Percentiles rank a stretch among this genome's conserved stretches.
Evolutionary conservation across 768 basidiomycete species (phyloP).

Genomic region (Trametes cingulata): DNA sequence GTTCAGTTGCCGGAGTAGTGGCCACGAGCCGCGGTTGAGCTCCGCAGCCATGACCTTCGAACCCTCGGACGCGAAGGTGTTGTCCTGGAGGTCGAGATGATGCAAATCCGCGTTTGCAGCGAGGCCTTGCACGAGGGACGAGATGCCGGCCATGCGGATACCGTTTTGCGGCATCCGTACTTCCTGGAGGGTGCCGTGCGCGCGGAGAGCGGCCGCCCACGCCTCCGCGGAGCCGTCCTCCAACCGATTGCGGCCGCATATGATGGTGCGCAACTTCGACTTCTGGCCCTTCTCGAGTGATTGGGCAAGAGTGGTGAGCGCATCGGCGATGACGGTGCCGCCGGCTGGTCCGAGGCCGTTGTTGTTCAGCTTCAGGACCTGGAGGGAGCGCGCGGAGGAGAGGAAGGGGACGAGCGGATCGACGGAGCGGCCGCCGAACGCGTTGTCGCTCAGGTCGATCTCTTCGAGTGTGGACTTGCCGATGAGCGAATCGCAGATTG

Average conservation of each 20-base stretch:
- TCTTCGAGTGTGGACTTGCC: constrained; percentile 79
- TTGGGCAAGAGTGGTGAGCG: constrained; percentile 74
- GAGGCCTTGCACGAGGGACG: constrained; percentile 74
- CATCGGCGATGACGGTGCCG: constrained; percentile 82
- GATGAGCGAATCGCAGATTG: constrained; percentile 85
- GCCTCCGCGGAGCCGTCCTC: constrained; percentile 83
- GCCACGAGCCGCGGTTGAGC: constrained; percentile 59
- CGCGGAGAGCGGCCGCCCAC: constrained; percentile 89
- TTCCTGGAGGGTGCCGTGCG: constrained; percentile 77
- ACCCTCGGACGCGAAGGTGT: constrained; percentile 67
- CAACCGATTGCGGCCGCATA: constrained; percentile 95
- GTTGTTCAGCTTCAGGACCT: constrained; percentile 90
- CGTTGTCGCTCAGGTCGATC: constrained; percentile 93
- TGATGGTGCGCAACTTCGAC: constrained; percentile 75
- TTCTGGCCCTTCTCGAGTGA: constrained; percentile 60
- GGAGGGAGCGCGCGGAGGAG: constrained; percentile 76
- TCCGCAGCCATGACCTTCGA: constrained; percentile 61
- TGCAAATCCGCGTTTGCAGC: constrained; percentile 63
- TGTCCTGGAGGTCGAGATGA: constrained; percentile 91
- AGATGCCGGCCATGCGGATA: constrained; percentile 90
- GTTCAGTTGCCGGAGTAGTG: constrained; percentile 74
- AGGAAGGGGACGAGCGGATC: constrained; percentile 93
- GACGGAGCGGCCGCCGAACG: constrained; percentile 93
- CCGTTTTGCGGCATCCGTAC: constrained; percentile 98
- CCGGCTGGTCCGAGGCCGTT: constrained; percentile 94